Evolutionary conservation across 768 basidiomycete species (phyloP).

Genomic region (Amyloporia xantha): DNA sequence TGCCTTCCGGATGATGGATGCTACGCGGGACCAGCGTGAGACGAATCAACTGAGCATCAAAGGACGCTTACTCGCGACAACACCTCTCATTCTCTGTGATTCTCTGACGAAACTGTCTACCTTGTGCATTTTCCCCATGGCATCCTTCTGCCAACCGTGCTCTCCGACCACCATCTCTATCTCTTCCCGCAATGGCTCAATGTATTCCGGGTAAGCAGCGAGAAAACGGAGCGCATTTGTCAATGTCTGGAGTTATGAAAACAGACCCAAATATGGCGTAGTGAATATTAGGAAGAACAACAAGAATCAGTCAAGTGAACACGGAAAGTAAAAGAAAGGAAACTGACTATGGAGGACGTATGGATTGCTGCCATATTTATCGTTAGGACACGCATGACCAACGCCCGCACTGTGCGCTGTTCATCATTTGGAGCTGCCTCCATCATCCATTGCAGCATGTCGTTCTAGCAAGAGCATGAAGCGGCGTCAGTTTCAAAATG

Average conservation of each 20-base stretch:
- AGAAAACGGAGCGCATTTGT: slow-evolving; percentile 29
- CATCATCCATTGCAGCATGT: slow-evolving; percentile 29
- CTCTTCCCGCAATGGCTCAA: slow-evolving; percentile 36
- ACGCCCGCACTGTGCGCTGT: slow-evolving; percentile 9
- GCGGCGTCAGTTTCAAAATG: no score
- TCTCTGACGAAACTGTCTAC: slow-evolving; percentile 42
- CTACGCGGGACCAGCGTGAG: not conserved
- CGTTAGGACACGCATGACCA: slow-evolving; percentile 20
- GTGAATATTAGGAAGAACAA: not conserved
- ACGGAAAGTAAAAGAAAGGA: no score
- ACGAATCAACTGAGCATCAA: no score
- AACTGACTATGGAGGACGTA: slow-evolving; percentile 22
- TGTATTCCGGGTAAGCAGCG: slow-evolving; percentile 29
- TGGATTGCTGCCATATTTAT: slow-evolving; percentile 31
- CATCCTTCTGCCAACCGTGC: slow-evolving; percentile 19
- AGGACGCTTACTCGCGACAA: no score
- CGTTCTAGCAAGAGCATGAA: slow-evolving; percentile 19
- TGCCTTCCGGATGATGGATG: not conserved
- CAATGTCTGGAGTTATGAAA: slow-evolving; percentile 23
- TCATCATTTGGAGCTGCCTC: slow-evolving; percentile 18
- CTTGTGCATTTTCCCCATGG: slow-evolving; percentile 38
- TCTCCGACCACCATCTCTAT: slow-evolving; percentile 29
- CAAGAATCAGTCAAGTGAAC: no score
- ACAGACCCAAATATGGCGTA: no score
- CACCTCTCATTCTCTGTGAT: slow-evolving; percentile 26